Percentiles rank a stretch among this genome's conserved stretches.
Evolutionary conservation across 805 yeast species (phyloP).

Genomic region (Suhomyces tanzawaensis): DNA sequence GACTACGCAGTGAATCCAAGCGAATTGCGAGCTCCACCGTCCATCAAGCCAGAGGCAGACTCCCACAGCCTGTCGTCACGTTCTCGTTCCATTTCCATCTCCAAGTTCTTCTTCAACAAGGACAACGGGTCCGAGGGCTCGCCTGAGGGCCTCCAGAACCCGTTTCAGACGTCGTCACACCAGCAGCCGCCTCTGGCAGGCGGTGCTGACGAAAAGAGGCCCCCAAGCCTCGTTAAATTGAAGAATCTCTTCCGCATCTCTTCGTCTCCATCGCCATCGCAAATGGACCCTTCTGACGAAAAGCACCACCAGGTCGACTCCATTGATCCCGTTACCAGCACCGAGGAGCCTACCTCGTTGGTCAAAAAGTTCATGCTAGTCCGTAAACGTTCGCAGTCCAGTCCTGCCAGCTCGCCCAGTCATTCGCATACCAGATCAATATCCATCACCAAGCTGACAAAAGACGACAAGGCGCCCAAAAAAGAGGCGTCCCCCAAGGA

Average conservation of each 20-base stretch:
- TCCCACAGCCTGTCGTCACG: constrained; percentile 8
- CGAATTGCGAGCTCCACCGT: constrained; percentile 11
- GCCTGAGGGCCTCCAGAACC: constrained; percentile 1
- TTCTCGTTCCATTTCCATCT: constrained; percentile 25
- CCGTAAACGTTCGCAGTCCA: constrained; percentile 11
- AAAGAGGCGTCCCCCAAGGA: not conserved
- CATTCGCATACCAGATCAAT: not conserved
- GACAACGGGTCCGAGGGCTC: constrained; percentile 6
- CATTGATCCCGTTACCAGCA: not conserved
- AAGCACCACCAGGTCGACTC: not conserved
- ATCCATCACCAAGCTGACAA: constrained; percentile 2
- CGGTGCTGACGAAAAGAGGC: constrained; percentile 14
- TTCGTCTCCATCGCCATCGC: constrained; percentile 3
- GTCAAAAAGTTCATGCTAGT: constrained; percentile 6
- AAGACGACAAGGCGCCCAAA: constrained; percentile 2
- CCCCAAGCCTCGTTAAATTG: constrained; percentile 26
- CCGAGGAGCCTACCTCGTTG: not conserved
- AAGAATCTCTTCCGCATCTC: constrained; percentile 27
- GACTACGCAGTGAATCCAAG: not conserved
- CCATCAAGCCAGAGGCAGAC: constrained; percentile 10
- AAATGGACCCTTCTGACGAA: not conserved
- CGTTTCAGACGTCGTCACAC: not conserved
- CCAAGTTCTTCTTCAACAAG: constrained; percentile 26
- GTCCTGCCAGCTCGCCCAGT: constrained; percentile 5
- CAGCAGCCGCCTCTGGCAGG: constrained; percentile 4